Evolutionary conservation across 2,329 filamentous ascomycete genomes (phyloP).

Genomic region (Penicillium italicum): DNA sequence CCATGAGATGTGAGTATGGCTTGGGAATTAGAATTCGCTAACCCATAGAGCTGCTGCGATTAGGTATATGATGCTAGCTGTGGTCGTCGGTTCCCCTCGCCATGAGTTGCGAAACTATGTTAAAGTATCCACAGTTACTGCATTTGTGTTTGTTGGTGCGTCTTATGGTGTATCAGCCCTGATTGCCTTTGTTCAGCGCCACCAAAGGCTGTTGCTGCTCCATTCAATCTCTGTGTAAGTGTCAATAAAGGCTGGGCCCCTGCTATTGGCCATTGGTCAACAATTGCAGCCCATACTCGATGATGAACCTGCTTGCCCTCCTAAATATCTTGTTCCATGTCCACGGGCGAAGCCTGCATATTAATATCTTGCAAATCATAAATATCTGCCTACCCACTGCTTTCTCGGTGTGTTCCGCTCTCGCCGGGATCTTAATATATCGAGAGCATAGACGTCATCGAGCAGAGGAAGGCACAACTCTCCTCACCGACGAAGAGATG

Average conservation of each 20-base stretch:
- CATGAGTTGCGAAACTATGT: background rate
- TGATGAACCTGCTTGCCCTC: slow-evolving; percentile 29
- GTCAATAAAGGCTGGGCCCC: background rate
- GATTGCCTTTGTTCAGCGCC: background rate
- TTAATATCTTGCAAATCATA: slow-evolving; percentile 25
- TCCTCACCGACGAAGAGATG: slow-evolving; percentile 39
- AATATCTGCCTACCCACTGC: slow-evolving; percentile 28
- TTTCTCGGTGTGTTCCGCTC: slow-evolving; percentile 29
- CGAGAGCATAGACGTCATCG: slow-evolving; percentile 14
- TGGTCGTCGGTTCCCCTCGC: background rate
- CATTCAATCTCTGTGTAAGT: background rate
- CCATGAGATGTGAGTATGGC: background rate
- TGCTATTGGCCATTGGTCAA: background rate
- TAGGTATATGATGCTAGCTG: slow-evolving; percentile 8
- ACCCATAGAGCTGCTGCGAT: background rate
- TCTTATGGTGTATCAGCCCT: background rate
- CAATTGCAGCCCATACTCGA: slow-evolving; percentile 11
- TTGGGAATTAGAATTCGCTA: background rate
- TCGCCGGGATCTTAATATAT: slow-evolving; percentile 28
- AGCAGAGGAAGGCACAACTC: slow-evolving; percentile 9
- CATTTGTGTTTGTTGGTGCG: background rate
- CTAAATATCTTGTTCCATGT: slow-evolving; percentile 37
- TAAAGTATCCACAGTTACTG: background rate
- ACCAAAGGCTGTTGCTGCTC: background rate
- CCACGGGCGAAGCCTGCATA: slow-evolving; percentile 27